A percentile compares a stretch with the other conserved stretches of the same genome.
Evolutionary conservation across 257 asterid genomes (phyloP).

Genomic region (Penstemon newberryi): DNA sequence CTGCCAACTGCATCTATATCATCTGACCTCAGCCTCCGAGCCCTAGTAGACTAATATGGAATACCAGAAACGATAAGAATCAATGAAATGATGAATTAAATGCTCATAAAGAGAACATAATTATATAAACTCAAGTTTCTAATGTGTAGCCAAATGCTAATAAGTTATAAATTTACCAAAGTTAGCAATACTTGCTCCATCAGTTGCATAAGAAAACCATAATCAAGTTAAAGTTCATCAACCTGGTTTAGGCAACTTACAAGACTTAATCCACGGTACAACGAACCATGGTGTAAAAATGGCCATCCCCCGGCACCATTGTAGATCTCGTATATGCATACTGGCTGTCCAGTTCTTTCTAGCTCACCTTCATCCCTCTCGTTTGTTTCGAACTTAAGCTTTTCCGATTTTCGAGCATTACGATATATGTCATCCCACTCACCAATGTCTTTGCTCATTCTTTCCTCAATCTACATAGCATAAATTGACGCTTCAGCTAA

Average conservation of each 20-base stretch:
- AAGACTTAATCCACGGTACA: conserved; percentile 96
- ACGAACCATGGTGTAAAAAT: conserved; percentile 94
- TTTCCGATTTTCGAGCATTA: conserved; percentile 90
- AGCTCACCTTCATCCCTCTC: conserved; percentile 99
- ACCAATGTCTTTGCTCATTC: conserved; percentile 86
- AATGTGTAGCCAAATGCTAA: conserved; percentile 24
- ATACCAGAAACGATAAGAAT: conserved; percentile 32
- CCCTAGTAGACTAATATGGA: conserved; percentile 59
- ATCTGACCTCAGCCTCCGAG: conserved; percentile 79
- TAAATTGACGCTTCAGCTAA: conserved; percentile 41
- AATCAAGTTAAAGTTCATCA: conserved; percentile 18
- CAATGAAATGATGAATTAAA: conserved; percentile 22
- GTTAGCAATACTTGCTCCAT: conserved; percentile 2
- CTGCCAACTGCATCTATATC: conserved; percentile 93
- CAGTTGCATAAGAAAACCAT: conserved; percentile 5
- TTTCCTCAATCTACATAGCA: conserved; percentile 73
- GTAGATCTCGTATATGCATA: conserved; percentile 94
- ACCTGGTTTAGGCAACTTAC: conserved; percentile 55
- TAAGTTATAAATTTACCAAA: conserved; percentile 12
- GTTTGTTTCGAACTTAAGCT: conserved; percentile 80
- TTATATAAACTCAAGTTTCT: background rate
- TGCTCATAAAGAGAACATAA: conserved; percentile 18
- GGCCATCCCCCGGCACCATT: conserved; percentile 96
- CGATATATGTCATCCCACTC: conserved; percentile 92
- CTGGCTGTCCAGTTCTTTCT: conserved; percentile 94